These are phyloP conservation scores for Simplicillium sp. DNA, from an alignment of 2,329 filamentous ascomycete genomes.

Conservation along the genomic window DNA sequence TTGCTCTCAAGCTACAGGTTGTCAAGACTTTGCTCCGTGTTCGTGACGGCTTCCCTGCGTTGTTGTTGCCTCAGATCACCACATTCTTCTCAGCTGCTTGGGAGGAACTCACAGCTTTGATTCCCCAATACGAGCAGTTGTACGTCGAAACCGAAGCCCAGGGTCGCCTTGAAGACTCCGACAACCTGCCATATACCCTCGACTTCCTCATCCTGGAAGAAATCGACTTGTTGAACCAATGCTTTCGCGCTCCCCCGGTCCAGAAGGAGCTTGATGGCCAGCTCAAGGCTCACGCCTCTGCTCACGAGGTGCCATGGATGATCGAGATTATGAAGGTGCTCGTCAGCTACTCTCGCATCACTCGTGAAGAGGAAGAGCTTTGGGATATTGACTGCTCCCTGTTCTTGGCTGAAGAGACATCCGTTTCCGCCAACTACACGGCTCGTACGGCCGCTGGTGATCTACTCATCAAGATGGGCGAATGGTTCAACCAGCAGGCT, in stretches of 20 bases:
- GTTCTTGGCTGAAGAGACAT: constrained; percentile 90
- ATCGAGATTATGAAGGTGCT: constrained; percentile 80
- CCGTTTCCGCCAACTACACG: constrained; percentile 92
- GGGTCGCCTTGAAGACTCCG: constrained; percentile 79
- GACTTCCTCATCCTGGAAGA: constrained; percentile 92
- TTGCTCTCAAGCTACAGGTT: constrained; percentile 87
- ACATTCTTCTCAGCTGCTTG: constrained; percentile 79
- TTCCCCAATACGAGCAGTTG: constrained; percentile 65
- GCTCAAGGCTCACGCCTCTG: constrained; percentile 50
- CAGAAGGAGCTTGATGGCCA: constrained; percentile 81
- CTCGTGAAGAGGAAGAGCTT: constrained; percentile 81
- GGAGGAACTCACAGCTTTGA: constrained; percentile 71
- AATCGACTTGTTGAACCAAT: constrained; percentile 87
- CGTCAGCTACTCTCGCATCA: constrained; percentile 80
- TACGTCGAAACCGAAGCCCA: constrained; percentile 83
- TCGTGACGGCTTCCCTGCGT: constrained; percentile 69
- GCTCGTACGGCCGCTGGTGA: constrained; percentile 88
- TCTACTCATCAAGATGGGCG: constrained; percentile 81
- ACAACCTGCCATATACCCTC: constrained; percentile 86
- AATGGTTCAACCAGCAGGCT: constrained; percentile 72
- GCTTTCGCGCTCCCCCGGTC: constrained; percentile 79
- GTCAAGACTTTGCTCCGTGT: constrained; percentile 90
- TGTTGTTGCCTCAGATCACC: constrained; percentile 74
- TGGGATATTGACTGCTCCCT: constrained; percentile 97
- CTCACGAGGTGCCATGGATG: constrained; percentile 67